Conservation (phyloP, 176 grass and related monocot genomes). For the Ensete glaucum region DNA sequence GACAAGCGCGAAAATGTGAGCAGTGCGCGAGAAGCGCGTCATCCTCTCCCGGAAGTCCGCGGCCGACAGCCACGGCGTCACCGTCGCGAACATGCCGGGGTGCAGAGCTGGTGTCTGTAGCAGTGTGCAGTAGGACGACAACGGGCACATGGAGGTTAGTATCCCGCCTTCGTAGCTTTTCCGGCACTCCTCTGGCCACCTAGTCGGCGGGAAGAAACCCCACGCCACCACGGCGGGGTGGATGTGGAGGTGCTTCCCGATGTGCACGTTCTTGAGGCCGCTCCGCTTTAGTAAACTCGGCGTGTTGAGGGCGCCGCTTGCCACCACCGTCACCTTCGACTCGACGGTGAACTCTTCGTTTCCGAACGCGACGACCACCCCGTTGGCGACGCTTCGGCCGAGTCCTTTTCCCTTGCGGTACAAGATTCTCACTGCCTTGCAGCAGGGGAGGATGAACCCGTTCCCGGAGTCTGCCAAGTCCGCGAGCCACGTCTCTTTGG, state of each 20-base stretch:
- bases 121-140: neutral
- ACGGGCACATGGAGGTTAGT: constrained; percentile 11
- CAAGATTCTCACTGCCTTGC: constrained; percentile 6
- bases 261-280: constrained; percentile 19
- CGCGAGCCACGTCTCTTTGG: constrained; percentile 17
- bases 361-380: constrained; percentile 1
- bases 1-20: constrained; percentile 15
- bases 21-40: constrained; percentile 18
- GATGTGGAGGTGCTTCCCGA: constrained; percentile 25
- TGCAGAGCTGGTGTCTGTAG: constrained; percentile 24
- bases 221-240: constrained; percentile 22
- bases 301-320: constrained; percentile 24
- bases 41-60: constrained; percentile 18
- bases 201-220: constrained; percentile 14
- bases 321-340: constrained; percentile 21
- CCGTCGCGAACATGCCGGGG: constrained; percentile 22
- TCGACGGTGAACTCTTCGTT: neutral
- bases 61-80: constrained; percentile 14
- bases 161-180: constrained; percentile 19
- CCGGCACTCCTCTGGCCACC: constrained; percentile 2
- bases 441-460: constrained; percentile 14
- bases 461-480: constrained; percentile 16
- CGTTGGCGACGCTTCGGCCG: constrained; percentile 1
- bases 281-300: constrained; percentile 17
- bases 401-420: constrained; percentile 1